These are phyloP conservation scores for Nymphaea thermarum DNA, from an alignment of 164 flowering plant species.

Conservation along the genomic window DNA sequence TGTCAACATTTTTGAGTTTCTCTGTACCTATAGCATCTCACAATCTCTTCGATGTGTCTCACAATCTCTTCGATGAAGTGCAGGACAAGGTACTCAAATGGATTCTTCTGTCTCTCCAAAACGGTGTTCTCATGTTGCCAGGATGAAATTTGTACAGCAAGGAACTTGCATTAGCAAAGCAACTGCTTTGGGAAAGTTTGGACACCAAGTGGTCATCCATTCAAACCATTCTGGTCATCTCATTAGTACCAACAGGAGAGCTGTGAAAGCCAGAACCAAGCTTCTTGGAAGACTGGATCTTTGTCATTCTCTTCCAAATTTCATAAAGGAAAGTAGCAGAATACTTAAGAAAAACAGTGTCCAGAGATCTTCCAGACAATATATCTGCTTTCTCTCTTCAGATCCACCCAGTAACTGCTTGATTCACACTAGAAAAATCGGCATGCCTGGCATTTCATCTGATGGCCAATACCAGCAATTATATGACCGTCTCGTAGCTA, in stretches of 20 bases:
- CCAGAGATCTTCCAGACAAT: slow-evolving; percentile 20
- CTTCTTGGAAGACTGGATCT: slow-evolving; percentile 8
- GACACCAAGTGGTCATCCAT: slow-evolving; percentile 12
- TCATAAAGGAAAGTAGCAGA: slow-evolving; percentile 9
- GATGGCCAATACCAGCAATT: slow-evolving; percentile 15
- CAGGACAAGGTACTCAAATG: slow-evolving; percentile 44
- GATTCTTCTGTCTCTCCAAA: slow-evolving; percentile 16
- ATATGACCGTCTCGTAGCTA: slow-evolving; percentile 21
- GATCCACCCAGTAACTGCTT: slow-evolving; percentile 15
- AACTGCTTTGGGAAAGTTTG: slow-evolving; percentile 8
- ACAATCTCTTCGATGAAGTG: background rate
- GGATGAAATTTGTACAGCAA: slow-evolving; percentile 15
- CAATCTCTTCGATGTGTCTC: no score
- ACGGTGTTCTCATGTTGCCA: slow-evolving; percentile 14
- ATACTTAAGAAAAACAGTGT: slow-evolving; percentile 8
- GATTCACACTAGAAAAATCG: slow-evolving; percentile 19
- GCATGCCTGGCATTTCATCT: slow-evolving; percentile 16
- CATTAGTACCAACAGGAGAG: slow-evolving; percentile 12
- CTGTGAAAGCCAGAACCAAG: slow-evolving; percentile 7
- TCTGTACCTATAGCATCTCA: no score
- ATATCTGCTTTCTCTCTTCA: slow-evolving; percentile 22
- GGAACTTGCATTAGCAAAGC: slow-evolving; percentile 16
- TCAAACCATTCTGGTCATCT: slow-evolving; percentile 13
- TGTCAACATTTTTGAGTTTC: no score
- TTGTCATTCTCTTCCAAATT: slow-evolving; percentile 12